These are phyloP conservation scores for Epichloe elymi DNA, from an alignment of 2,329 filamentous ascomycete genomes.

Conservation along the genomic window DNA sequence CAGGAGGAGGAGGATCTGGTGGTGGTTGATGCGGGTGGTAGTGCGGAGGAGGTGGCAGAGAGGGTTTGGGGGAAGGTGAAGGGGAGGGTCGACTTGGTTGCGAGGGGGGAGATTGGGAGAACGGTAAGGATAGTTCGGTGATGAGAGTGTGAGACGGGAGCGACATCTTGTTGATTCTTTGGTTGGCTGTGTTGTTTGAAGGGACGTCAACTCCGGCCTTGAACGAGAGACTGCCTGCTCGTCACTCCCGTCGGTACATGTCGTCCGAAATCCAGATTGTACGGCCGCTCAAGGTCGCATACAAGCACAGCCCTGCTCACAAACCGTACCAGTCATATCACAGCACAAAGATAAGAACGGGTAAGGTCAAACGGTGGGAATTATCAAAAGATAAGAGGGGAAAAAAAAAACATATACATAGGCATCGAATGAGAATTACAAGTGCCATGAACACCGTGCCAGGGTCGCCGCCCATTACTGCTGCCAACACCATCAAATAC, in stretches of 20 bases:
- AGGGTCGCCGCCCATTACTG: background rate
- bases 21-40: conserved; percentile 40
- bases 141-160: background rate
- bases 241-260: too few relatives aligned
- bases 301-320: too few relatives aligned
- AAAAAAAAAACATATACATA: background rate
- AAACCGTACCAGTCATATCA: too few relatives aligned
- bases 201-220: too few relatives aligned
- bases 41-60: conserved; percentile 42
- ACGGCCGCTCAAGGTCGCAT: too few relatives aligned
- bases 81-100: conserved; percentile 33
- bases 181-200: too few relatives aligned
- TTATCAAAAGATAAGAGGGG: too few relatives aligned
- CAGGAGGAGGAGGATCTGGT: conserved; percentile 41
- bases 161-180: background rate
- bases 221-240: too few relatives aligned
- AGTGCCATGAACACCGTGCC: background rate
- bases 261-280: too few relatives aligned
- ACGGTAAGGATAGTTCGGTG: conserved; percentile 29
- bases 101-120: conserved; percentile 33
- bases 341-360: too few relatives aligned
- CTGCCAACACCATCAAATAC: background rate
- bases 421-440: background rate
- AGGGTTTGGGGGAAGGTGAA: conserved; percentile 40
- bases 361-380: too few relatives aligned